Conservation (phyloP, 345 rosid species). For the Eucalyptus pumila region DNA sequence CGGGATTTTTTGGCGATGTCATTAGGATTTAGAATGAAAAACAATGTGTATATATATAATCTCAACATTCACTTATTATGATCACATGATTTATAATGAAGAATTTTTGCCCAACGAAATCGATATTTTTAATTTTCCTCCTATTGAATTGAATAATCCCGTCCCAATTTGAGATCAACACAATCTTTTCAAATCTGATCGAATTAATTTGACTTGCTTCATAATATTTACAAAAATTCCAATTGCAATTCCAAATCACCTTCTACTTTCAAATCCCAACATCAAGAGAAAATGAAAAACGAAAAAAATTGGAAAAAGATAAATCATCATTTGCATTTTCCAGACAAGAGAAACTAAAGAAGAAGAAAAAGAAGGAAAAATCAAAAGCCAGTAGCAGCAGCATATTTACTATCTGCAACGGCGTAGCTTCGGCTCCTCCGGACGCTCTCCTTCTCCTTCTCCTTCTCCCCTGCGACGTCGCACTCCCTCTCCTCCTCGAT, state of each 20-base stretch:
- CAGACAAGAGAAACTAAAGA: background rate
- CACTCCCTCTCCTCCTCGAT: conserved; percentile 5
- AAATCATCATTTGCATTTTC: background rate
- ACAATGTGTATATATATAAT: background rate
- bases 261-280: background rate
- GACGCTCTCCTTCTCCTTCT: background rate
- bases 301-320: background rate
- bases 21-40: background rate
- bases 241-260: background rate
- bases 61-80: background rate
- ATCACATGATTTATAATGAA: background rate
- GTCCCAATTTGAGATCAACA: background rate
- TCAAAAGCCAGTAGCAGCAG: background rate
- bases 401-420: background rate
- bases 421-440: background rate
- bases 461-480: background rate
- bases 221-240: background rate
- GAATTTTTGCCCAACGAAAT: background rate
- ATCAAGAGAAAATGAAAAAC: background rate
- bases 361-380: background rate
- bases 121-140: background rate
- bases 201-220: background rate
- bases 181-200: background rate
- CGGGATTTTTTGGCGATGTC: accelerated
- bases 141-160: background rate